Percentiles rank a stretch among this genome's conserved stretches.
phyloP scores from a whole-genome alignment of 2,329 filamentous ascomycete species.

The Cladophialophora psammophila region DNA sequence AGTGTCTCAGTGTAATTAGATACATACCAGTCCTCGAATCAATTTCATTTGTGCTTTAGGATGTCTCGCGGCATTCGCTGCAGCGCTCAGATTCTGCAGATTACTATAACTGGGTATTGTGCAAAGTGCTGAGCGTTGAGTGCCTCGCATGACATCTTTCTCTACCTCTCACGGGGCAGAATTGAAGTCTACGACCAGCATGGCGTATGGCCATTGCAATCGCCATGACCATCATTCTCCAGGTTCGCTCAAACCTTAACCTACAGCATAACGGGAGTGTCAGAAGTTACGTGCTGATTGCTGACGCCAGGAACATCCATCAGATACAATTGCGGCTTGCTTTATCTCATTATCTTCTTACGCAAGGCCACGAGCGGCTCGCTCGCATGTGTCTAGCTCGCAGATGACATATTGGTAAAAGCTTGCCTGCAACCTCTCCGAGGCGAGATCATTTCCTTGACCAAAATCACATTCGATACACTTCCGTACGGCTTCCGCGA shows the following conservation, averaged over 20 bases:
- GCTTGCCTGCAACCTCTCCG: background rate
- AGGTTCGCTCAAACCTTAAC: too few species aligned
- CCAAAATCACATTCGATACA: constrained; percentile 9
- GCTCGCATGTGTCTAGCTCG: constrained; percentile 8
- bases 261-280: background rate
- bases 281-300: background rate
- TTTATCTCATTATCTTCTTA: background rate
- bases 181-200: too few species aligned
- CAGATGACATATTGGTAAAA: constrained; percentile 6
- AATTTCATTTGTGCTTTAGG: constrained; percentile 35
- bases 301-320: background rate
- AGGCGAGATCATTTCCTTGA: background rate
- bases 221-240: too few species aligned
- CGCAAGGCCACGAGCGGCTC: background rate
- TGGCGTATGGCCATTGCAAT: too few species aligned
- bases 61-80: background rate
- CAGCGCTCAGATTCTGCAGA: background rate
- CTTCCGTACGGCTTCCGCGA: background rate
- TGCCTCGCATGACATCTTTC: too few species aligned
- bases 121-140: background rate
- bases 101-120: background rate
- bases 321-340: background rate
- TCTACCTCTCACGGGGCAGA: too few species aligned
- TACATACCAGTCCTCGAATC: constrained; percentile 39
- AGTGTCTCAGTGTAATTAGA: constrained; percentile 40